Evolutionary conservation across 225 moss, liverwort and hornwort species (phyloP).

Genomic region (Physcomitrium patens): DNA sequence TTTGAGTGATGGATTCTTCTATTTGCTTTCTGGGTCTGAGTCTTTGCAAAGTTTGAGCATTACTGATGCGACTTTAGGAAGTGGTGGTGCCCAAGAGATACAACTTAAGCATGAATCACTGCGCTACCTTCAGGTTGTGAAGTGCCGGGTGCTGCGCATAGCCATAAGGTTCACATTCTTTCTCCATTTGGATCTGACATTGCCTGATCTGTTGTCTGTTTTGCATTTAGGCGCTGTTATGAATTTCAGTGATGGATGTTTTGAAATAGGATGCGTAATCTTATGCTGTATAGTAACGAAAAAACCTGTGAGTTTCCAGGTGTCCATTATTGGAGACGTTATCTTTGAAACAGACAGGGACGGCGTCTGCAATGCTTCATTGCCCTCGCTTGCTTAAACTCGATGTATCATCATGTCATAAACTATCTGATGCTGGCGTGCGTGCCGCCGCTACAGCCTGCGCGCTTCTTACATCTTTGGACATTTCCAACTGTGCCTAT

Average conservation of each 20-base stretch:
- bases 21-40: constrained; percentile 58
- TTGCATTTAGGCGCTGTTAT: constrained; percentile 3
- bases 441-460: constrained; percentile 74
- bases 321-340: constrained; percentile 65
- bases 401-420: constrained; percentile 70
- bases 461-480: constrained; percentile 62
- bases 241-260: constrained; percentile 5
- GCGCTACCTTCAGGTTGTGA: constrained; percentile 51
- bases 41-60: constrained; percentile 65
- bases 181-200: not conserved
- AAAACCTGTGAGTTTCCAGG: constrained; percentile 30
- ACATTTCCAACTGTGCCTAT: constrained; percentile 68
- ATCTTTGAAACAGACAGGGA: constrained; percentile 64
- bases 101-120: constrained; percentile 70
- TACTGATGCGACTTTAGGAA: constrained; percentile 65
- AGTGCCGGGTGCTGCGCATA: constrained; percentile 70
- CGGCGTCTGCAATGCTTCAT: constrained; percentile 68
- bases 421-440: constrained; percentile 75
- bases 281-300: no score
- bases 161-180: constrained; percentile 55
- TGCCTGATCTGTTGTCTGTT: not conserved
- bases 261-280: no score
- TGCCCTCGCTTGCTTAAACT: constrained; percentile 63
- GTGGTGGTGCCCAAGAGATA: constrained; percentile 74
- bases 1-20: constrained; percentile 70